Conservation (phyloP, 2,329 filamentous ascomycete species). For the Chaetomiaceae sp. region DNA sequence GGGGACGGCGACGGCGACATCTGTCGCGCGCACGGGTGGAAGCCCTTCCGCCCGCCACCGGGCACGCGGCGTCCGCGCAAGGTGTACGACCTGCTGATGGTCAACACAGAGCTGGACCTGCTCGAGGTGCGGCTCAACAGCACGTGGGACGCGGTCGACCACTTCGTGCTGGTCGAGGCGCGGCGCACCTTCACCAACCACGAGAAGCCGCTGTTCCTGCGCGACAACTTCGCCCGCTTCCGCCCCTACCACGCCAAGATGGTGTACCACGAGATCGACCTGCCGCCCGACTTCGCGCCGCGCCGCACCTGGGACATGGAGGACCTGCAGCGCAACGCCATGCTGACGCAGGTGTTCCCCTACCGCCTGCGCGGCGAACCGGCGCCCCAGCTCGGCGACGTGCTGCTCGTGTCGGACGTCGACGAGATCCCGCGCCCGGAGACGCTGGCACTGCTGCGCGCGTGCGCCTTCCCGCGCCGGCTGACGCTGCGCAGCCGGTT, state of each 20-base stretch:
- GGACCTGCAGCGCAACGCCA: conserved; percentile 48
- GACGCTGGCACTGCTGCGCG: conserved; percentile 42
- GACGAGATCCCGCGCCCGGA: conserved; percentile 53
- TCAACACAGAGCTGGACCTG: conserved; percentile 60
- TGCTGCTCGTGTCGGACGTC: conserved; percentile 54
- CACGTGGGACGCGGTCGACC: conserved; percentile 53
- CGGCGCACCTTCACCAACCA: conserved; percentile 51
- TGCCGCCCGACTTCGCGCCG: conserved; percentile 36
- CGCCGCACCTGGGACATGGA: conserved; percentile 44
- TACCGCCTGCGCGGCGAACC: conserved; percentile 35
- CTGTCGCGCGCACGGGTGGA: conserved; percentile 36
- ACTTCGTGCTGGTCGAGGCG: conserved; percentile 59
- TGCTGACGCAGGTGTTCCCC: conserved; percentile 52
- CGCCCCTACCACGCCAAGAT: conserved; percentile 52
- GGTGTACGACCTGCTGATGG: conserved; percentile 56
- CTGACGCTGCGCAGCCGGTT: conserved; percentile 46
- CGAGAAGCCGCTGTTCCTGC: conserved; percentile 48
- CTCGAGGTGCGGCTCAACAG: conserved; percentile 58
- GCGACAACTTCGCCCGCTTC: conserved; percentile 48
- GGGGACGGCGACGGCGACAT: conserved; percentile 10
- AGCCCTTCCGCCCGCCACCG: conserved; percentile 26
- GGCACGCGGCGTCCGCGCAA: conserved; percentile 37
- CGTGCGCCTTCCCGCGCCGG: conserved; percentile 47
- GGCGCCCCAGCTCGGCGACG: conserved; percentile 44
- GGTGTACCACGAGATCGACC: conserved; percentile 50